A percentile compares a stretch with the other conserved stretches of the same genome.
Evolutionary conservation across 345 rosid genomes (phyloP).

Genomic region (Excoecaria agallocha): DNA sequence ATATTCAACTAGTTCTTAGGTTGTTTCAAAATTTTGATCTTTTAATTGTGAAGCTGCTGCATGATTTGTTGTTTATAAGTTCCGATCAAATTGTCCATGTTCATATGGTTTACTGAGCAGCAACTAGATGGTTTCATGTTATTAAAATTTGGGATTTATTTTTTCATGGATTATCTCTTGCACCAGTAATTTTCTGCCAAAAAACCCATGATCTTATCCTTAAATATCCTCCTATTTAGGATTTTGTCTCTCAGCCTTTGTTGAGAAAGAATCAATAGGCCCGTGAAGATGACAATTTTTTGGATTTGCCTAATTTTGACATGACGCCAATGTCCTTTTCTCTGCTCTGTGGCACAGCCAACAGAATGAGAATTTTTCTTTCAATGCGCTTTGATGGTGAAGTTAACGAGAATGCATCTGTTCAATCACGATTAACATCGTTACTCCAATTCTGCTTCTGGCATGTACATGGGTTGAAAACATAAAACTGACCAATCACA

Average conservation of each 20-base stretch:
- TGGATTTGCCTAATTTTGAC: neutral
- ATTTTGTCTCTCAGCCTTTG: neutral
- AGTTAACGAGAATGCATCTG: neutral
- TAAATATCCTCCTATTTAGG: neutral
- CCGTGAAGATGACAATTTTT: neutral
- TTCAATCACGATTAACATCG: too few species aligned
- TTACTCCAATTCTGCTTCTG: too few species aligned
- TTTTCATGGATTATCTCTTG: neutral
- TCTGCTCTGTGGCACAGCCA: neutral
- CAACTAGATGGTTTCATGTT: too few species aligned
- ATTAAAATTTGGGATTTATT: neutral
- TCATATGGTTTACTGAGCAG: too few species aligned
- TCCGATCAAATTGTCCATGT: neutral
- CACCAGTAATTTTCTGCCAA: neutral
- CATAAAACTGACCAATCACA: too few species aligned
- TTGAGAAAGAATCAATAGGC: neutral
- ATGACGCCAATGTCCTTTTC: neutral
- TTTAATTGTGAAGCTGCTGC: neutral
- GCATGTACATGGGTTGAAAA: too few species aligned
- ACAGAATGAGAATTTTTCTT: neutral
- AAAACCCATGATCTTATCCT: neutral
- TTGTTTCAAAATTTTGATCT: neutral
- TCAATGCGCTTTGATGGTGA: neutral
- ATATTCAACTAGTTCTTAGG: conserved; percentile 30
- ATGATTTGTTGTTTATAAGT: neutral